Evolutionary conservation across 176 grass and related monocot genomes (phyloP).

Genomic region (Luzula sylvatica): DNA sequence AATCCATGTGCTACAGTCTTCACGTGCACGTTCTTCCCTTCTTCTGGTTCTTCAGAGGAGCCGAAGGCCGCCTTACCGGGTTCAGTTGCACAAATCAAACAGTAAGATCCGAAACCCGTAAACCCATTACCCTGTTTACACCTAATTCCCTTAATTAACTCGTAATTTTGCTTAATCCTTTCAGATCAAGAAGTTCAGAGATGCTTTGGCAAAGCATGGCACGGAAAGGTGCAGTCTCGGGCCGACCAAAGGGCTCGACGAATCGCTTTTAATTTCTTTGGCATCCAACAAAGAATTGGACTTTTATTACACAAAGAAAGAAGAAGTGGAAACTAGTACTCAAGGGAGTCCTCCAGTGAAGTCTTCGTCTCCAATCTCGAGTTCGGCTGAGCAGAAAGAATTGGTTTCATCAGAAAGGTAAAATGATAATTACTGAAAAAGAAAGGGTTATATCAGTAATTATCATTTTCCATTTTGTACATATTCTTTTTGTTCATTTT

Average conservation of each 20-base stretch:
- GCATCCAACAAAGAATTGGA: conserved; percentile 59
- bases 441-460: too few species aligned
- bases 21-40: conserved; percentile 73
- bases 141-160: not conserved
- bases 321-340: too few species aligned
- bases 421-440: conserved; percentile 38
- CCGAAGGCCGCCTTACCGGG: conserved; percentile 54
- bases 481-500: conserved; percentile 29
- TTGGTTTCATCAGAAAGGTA: too few species aligned
- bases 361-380: too few species aligned
- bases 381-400: too few species aligned
- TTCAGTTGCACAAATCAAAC: conserved; percentile 88
- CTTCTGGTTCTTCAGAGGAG: conserved; percentile 76
- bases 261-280: conserved; percentile 48
- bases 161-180: not conserved
- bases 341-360: too few species aligned
- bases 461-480: conserved; percentile 27
- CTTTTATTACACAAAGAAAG: conserved; percentile 42
- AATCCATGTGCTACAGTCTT: conserved; percentile 75
- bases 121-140: conserved; percentile 37
- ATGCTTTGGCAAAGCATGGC: too few species aligned
- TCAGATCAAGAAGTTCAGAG: too few species aligned
- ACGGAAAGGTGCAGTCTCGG: conserved; percentile 58
- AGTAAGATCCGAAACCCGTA: too few species aligned
- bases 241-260: conserved; percentile 50